phyloP scores from a whole-genome alignment of 139 green algal genomes.

The Tetradesmus obliquus region DNA sequence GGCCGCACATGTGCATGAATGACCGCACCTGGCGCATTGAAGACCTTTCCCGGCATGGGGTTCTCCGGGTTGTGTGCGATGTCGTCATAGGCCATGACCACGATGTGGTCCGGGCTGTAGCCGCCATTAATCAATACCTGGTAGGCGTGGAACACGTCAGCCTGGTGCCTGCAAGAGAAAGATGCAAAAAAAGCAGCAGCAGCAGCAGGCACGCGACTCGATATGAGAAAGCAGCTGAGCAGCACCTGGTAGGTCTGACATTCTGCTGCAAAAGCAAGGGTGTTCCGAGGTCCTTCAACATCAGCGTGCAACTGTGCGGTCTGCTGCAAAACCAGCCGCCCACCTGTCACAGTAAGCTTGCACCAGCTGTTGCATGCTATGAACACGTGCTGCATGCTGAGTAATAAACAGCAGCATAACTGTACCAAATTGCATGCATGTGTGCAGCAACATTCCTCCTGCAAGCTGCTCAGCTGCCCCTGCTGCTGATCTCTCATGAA shows the following conservation, averaged over 20 bases:
- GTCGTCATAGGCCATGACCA: slow-evolving; percentile 94
- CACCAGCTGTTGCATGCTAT: not conserved
- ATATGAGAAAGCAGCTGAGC: too few relatives aligned
- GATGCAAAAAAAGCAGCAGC: slow-evolving; percentile 80
- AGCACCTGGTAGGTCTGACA: too few relatives aligned
- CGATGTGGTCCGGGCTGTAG: slow-evolving; percentile 74
- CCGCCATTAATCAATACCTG: slow-evolving; percentile 74
- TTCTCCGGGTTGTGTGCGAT: slow-evolving; percentile 84
- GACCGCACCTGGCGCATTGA: slow-evolving; percentile 84
- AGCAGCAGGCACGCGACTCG: not conserved
- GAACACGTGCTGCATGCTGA: not conserved
- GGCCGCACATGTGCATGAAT: not conserved
- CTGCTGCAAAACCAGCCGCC: too few relatives aligned
- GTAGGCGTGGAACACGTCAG: slow-evolving; percentile 79
- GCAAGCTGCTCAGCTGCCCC: not conserved
- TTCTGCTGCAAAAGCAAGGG: too few relatives aligned
- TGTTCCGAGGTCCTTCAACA: too few relatives aligned
- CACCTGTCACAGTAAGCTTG: not conserved
- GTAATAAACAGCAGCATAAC: too few relatives aligned
- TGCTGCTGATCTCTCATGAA: not conserved
- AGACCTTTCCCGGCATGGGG: slow-evolving; percentile 86
- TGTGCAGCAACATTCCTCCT: not conserved
- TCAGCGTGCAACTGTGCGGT: too few relatives aligned
- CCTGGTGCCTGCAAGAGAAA: slow-evolving; percentile 93
- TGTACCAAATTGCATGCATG: not conserved